Conservation (phyloP, 75 land plant genomes). For the Cunninghamia lanceolata region DNA sequence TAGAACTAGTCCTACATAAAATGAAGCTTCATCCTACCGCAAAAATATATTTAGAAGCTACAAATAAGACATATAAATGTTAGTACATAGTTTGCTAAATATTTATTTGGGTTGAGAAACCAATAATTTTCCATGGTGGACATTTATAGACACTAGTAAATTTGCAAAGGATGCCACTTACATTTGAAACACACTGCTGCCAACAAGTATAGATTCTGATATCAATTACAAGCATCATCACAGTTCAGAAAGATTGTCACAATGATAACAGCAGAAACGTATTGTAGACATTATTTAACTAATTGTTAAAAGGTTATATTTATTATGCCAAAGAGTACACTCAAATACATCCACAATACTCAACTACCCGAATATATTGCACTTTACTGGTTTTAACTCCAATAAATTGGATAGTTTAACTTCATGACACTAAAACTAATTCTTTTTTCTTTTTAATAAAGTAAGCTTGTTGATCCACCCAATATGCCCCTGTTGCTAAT, state of each 20-base stretch:
- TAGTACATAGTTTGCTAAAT: too few species aligned
- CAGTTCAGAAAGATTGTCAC: not conserved
- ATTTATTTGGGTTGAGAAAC: too few species aligned
- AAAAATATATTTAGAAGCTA: not conserved
- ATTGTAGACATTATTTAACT: not conserved
- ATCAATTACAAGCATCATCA: not conserved
- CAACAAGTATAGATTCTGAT: not conserved
- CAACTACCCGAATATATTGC: too few species aligned
- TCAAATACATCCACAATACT: too few species aligned
- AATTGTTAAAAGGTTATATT: not conserved
- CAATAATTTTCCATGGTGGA: too few species aligned
- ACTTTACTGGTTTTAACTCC: not conserved
- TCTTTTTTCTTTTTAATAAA: not conserved
- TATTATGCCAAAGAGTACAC: not conserved
- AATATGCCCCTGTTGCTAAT: not conserved
- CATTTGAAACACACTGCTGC: not conserved
- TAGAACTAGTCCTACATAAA: not conserved
- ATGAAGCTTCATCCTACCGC: not conserved
- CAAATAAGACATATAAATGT: not conserved
- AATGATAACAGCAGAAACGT: not conserved
- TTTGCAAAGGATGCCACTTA: not conserved
- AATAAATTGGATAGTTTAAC: not conserved
- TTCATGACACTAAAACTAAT: not conserved
- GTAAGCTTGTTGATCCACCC: not conserved
- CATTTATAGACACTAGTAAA: not conserved